These are phyloP conservation scores for Turritis glabra DNA, from an alignment of 345 rosid species.

Conservation along the genomic window DNA sequence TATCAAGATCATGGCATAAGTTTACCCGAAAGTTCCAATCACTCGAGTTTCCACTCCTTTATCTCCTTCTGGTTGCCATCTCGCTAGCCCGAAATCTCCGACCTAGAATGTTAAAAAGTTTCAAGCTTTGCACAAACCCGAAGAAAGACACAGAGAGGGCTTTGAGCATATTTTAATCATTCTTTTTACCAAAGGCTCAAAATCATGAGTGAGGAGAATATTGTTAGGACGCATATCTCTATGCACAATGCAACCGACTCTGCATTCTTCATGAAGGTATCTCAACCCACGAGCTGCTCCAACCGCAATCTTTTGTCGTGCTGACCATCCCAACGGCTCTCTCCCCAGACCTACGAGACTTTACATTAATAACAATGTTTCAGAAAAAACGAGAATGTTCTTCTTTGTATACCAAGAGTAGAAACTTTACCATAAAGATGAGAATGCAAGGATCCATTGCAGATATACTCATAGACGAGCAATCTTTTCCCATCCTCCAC, in stretches of 20 bases:
- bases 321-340: conserved; percentile 77
- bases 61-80: conserved; percentile 99
- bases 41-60: conserved; percentile 91
- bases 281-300: conserved; percentile 98
- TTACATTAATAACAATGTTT: conserved; percentile 13
- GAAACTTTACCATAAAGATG: conserved; percentile 82
- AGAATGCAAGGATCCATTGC: conserved; percentile 90
- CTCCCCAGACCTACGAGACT: conserved; percentile 50
- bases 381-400: background rate
- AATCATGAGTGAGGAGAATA: conserved; percentile 95
- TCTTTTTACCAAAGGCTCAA: conserved; percentile 76
- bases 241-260: conserved; percentile 98
- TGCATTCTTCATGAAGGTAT: conserved; percentile 98
- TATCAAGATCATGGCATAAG: background rate
- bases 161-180: background rate
- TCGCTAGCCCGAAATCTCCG: conserved; percentile 97
- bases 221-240: conserved; percentile 97
- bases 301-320: conserved; percentile 87
- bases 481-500: conserved; percentile 87
- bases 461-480: conserved; percentile 88
- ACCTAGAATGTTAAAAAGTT: conserved; percentile 46
- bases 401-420: conserved; percentile 13
- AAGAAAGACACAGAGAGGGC: conserved; percentile 12
- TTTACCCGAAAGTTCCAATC: conserved; percentile 94
- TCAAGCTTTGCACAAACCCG: background rate